A percentile compares a stretch with the other conserved stretches of the same genome.
These are phyloP conservation scores for Aspergillus baeticus DNA, from an alignment of 495 filamentous ascomycete genomes.

Conservation along the genomic window DNA sequence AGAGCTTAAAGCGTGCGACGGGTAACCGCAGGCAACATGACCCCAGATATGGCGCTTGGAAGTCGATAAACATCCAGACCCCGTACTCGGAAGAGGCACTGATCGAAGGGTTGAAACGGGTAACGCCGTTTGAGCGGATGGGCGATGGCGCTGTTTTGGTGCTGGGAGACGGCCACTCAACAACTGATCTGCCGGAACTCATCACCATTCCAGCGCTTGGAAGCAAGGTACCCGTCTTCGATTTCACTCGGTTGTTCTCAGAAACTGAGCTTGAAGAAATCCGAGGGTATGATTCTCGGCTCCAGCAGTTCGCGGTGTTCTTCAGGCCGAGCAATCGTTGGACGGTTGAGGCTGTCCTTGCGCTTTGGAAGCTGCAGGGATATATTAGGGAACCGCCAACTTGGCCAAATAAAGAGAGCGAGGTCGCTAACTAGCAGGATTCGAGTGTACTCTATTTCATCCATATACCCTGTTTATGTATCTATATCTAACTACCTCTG, in stretches of 20 bases:
- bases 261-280: slow-evolving; percentile 31
- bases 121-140: slow-evolving; percentile 30
- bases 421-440: no score
- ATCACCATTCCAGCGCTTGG: slow-evolving; percentile 29
- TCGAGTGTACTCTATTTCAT: not conserved
- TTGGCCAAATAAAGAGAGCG: no score
- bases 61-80: slow-evolving; percentile 19
- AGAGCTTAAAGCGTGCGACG: slow-evolving; percentile 33
- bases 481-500: slow-evolving; percentile 1
- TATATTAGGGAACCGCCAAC: slow-evolving; percentile 36
- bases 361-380: slow-evolving; percentile 68
- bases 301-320: slow-evolving; percentile 30
- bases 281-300: slow-evolving; percentile 21
- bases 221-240: slow-evolving; percentile 43
- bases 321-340: slow-evolving; percentile 33
- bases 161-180: slow-evolving; percentile 16
- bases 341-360: slow-evolving; percentile 51
- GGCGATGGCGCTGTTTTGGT: slow-evolving; percentile 31
- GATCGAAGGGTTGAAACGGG: slow-evolving; percentile 18
- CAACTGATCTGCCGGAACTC: slow-evolving; percentile 19
- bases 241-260: slow-evolving; percentile 40
- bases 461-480: not conserved
- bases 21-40: slow-evolving; percentile 18
- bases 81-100: slow-evolving; percentile 30
- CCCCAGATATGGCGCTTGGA: slow-evolving; percentile 36